Base-by-base conservation (phyloP, 2,329 filamentous ascomycete species). In the Neofusicoccum sp. region DNA sequence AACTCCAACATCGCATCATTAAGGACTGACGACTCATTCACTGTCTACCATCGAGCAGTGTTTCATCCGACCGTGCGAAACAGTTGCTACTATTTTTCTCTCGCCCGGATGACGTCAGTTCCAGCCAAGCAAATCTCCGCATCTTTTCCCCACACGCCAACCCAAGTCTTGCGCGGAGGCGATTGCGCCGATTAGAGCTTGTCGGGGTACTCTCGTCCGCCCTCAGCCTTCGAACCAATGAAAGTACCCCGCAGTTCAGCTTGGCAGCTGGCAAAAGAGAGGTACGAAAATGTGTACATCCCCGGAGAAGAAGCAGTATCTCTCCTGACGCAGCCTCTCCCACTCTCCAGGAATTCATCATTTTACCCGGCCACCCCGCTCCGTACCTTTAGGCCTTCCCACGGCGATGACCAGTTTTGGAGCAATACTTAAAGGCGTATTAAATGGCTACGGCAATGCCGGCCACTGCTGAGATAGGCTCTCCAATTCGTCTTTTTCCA, bases 41-140 rank as follows among this genome's bases (percentile, higher is more conserved):
- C n/a, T n/a, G n/a, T n/a, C n/a, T n/a, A n/a, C n/a, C n/a, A n/a
- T n/a, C n/a, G n/a, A n/a, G n/a, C n/a, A n/a, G n/a, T n/a, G n/a
- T n/a, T n/a, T n/a, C n/a, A n/a, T n/a, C n/a, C n/a, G n/a, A n/a
- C n/a, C n/a, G n/a, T n/a, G n/a, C n/a, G n/a, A n/a, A n/a, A n/a
- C n/a, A n/a, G n/a, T n/a, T n/a, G n/a, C n/a, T n/a, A n/a, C n/a
- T 28, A 2, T 28, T n/a, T 3, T 6, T 40, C 28, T 16, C 3
- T 8, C 24, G 1, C n/a, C n/a, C n/a, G 20, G 3, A 11, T 54
- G 49, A 54, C 49, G 34, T 54, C 33, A 54, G 20, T 4, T 2
- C 34, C 24, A 31, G 51, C 51, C 51, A 56, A 56, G 51, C 40
- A n/a, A 26, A 11, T 33, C 51, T 56, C 51, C 51, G 36, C 51